These are phyloP conservation scores for Candida fluviatilis DNA, from an alignment of 805 yeast genomes.

Conservation along the genomic window DNA sequence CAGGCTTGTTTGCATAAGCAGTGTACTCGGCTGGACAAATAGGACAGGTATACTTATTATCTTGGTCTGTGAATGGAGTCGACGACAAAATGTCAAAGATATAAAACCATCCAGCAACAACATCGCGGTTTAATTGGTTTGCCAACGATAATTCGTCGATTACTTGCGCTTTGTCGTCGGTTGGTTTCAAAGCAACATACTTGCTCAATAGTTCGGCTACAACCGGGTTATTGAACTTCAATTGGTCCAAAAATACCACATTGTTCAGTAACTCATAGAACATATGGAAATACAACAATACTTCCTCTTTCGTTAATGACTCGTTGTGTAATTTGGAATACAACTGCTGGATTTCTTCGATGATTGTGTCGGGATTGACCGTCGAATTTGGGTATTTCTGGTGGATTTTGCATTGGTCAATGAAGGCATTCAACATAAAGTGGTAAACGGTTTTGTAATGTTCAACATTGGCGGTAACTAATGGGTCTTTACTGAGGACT, in stretches of 20 bases:
- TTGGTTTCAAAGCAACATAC: constrained; percentile 13
- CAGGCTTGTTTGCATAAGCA: constrained; percentile 2
- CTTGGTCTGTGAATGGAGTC: constrained; percentile 21
- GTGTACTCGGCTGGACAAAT: constrained; percentile 27
- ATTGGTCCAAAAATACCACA: constrained; percentile 21
- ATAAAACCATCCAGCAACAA: constrained; percentile 23
- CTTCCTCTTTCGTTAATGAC: constrained; percentile 23
- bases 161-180: constrained; percentile 10
- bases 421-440: constrained; percentile 8
- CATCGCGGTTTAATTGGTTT: constrained; percentile 3
- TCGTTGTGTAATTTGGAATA: constrained; percentile 18
- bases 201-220: constrained; percentile 19
- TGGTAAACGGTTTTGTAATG: constrained; percentile 4
- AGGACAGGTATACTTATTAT: constrained; percentile 17
- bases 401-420: constrained; percentile 3
- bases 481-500: constrained; percentile 5
- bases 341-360: constrained; percentile 16
- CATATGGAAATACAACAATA: constrained; percentile 21
- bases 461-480: constrained; percentile 4
- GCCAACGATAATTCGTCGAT: constrained; percentile 5
- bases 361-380: constrained; percentile 16
- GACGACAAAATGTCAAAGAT: constrained; percentile 24
- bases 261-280: constrained; percentile 27
- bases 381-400: constrained; percentile 1
- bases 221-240: constrained; percentile 20